Evolutionary conservation across 768 basidiomycete species (phyloP).

Genomic region (Nidula microcarpa): DNA sequence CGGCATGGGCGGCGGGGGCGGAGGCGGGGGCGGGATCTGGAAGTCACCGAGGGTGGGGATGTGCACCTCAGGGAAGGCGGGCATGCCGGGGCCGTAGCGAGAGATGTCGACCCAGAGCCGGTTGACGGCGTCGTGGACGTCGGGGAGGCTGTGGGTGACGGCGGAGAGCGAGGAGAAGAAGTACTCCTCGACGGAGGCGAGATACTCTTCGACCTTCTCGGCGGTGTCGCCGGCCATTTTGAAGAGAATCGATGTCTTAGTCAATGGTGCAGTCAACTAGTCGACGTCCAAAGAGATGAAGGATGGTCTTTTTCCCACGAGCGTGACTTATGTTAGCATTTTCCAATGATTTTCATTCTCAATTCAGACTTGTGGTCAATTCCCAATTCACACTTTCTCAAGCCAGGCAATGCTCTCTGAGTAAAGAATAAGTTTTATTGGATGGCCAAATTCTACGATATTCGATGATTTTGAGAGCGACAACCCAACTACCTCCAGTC

Average conservation of each 20-base stretch:
- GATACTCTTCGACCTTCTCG: conserved; percentile 70
- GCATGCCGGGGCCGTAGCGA: conserved; percentile 73
- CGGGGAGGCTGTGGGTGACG: conserved; percentile 58
- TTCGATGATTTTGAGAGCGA: not conserved
- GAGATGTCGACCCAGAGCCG: conserved; percentile 77
- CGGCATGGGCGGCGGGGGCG: conserved; percentile 60
- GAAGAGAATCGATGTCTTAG: no score
- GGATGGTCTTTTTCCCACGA: no score
- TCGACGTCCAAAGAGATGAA: no score
- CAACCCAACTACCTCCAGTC: conserved; percentile 3
- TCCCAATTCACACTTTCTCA: no score
- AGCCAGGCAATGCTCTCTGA: not conserved
- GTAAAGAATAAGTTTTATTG: conserved; percentile 8
- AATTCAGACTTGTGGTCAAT: not conserved
- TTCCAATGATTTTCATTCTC: conserved; percentile 14
- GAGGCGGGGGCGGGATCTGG: conserved; percentile 51
- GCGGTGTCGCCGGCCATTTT: conserved; percentile 25
- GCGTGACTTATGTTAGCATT: no score
- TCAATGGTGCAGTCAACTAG: no score
- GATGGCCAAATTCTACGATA: conserved; percentile 9
- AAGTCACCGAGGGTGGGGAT: conserved; percentile 69
- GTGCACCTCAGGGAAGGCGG: conserved; percentile 45
- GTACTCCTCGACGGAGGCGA: conserved; percentile 61
- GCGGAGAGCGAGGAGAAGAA: conserved; percentile 52
- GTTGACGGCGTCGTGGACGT: conserved; percentile 61